These are phyloP conservation scores for Fusarium sp. DNA, from an alignment of 2,329 filamentous ascomycete genomes.

Conservation along the genomic window DNA sequence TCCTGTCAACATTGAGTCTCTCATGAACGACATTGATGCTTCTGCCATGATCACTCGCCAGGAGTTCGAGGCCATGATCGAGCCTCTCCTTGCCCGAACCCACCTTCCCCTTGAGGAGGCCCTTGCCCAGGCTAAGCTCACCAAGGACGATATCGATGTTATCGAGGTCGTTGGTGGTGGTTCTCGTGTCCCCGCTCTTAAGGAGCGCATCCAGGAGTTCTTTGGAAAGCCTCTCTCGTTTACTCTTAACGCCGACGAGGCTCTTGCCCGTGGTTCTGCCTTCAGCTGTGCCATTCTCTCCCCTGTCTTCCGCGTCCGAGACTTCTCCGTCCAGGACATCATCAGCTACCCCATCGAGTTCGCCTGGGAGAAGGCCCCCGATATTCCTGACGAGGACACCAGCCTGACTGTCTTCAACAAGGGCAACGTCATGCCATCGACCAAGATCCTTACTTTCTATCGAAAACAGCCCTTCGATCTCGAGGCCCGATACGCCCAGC, in stretches of 20 bases:
- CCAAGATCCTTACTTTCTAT: constrained; percentile 99
- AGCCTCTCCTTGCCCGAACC: constrained; percentile 81
- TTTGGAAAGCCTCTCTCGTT: constrained; percentile 94
- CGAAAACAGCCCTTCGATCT: constrained; percentile 97
- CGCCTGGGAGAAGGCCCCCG: constrained; percentile 97
- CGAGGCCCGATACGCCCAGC: constrained; percentile 91
- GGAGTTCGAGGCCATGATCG: constrained; percentile 90
- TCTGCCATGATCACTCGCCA: constrained; percentile 89
- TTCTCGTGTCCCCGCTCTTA: constrained; percentile 92
- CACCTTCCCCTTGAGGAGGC: constrained; percentile 86
- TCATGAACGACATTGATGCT: constrained; percentile 98
- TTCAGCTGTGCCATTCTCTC: constrained; percentile 98
- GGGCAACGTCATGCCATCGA: constrained; percentile 96
- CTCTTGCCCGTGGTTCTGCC: constrained; percentile 92
- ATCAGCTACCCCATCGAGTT: constrained; percentile 99
- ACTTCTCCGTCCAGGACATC: constrained; percentile 97
- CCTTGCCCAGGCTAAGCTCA: constrained; percentile 91
- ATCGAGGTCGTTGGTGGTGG: constrained; percentile 95
- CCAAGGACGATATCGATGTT: constrained; percentile 88
- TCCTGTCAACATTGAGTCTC: constrained; percentile 94
- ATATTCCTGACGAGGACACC: constrained; percentile 98
- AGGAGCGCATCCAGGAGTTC: constrained; percentile 88
- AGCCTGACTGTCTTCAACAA: constrained; percentile 97
- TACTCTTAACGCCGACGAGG: constrained; percentile 98
- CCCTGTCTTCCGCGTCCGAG: constrained; percentile 96